These are phyloP conservation scores for Kewa caespitosa DNA, from an alignment of 179 eudicot genomes.

Conservation along the genomic window DNA sequence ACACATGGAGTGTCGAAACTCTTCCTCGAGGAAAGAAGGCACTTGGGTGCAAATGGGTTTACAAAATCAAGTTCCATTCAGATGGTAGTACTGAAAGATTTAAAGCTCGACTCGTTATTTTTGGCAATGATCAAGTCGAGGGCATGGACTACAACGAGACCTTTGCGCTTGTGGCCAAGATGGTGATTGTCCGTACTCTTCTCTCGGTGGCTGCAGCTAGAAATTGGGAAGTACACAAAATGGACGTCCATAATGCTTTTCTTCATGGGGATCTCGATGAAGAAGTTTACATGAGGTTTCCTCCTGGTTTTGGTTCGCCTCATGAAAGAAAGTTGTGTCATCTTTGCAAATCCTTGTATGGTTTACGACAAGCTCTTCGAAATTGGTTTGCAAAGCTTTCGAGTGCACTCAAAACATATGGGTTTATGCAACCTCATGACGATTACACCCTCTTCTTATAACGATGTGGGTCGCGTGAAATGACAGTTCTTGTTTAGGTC, in stretches of 20 bases:
- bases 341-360: background rate
- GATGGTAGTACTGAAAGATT: constrained; percentile 3
- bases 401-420: background rate
- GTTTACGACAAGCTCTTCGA: background rate
- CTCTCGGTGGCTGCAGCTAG: background rate
- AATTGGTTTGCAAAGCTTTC: background rate
- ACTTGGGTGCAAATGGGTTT: constrained; percentile 6
- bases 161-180: background rate
- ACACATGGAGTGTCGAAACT: background rate
- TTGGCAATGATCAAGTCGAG: background rate
- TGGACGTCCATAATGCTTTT: background rate
- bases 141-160: background rate
- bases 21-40: background rate
- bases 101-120: background rate
- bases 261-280: background rate
- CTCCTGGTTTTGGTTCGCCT: background rate
- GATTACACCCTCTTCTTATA: background rate
- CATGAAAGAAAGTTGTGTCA: background rate
- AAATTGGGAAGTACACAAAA: background rate
- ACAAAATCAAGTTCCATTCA: background rate
- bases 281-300: background rate
- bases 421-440: background rate
- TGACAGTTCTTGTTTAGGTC: background rate
- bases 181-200: background rate
- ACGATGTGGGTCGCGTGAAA: background rate